These are phyloP conservation scores for Akanthomyces muscarius DNA, from an alignment of 2,329 filamentous ascomycete genomes.

Conservation along the genomic window DNA sequence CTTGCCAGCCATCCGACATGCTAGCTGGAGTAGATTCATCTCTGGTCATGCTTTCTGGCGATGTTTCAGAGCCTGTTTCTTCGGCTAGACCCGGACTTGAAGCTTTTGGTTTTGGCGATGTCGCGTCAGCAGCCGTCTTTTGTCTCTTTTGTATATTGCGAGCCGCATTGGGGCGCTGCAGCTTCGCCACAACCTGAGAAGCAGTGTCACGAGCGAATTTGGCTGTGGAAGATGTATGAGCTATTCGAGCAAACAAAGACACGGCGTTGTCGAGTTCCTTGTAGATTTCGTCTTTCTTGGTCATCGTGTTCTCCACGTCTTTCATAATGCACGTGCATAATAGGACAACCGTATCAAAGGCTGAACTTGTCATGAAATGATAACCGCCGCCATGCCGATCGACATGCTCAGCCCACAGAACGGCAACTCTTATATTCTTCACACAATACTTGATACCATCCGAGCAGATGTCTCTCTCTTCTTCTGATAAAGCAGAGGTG, in stretches of 20 bases:
- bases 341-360: slow-evolving; percentile 49
- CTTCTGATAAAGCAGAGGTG: slow-evolving; percentile 24
- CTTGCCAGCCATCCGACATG: slow-evolving; percentile 9
- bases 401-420: slow-evolving; percentile 21
- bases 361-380: slow-evolving; percentile 45
- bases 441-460: slow-evolving; percentile 42
- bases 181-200: background rate
- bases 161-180: background rate
- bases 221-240: background rate
- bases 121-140: background rate
- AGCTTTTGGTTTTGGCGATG: background rate
- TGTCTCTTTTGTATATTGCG: slow-evolving; percentile 1
- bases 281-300: slow-evolving; percentile 21
- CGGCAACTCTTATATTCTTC: slow-evolving; percentile 37
- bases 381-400: slow-evolving; percentile 40
- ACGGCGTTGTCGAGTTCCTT: slow-evolving; percentile 10
- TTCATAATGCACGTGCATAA: slow-evolving; percentile 50
- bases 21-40: background rate
- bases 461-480: slow-evolving; percentile 36
- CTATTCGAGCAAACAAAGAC: slow-evolving; percentile 4
- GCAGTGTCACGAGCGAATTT: slow-evolving; percentile 2
- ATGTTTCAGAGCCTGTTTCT: slow-evolving; percentile 6
- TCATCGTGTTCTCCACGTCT: slow-evolving; percentile 38
- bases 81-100: background rate
- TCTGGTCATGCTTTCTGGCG: slow-evolving; percentile 1